These are phyloP conservation scores for Cercospora sp. DNA, from an alignment of 2,329 filamentous ascomycete species.

Conservation along the genomic window DNA sequence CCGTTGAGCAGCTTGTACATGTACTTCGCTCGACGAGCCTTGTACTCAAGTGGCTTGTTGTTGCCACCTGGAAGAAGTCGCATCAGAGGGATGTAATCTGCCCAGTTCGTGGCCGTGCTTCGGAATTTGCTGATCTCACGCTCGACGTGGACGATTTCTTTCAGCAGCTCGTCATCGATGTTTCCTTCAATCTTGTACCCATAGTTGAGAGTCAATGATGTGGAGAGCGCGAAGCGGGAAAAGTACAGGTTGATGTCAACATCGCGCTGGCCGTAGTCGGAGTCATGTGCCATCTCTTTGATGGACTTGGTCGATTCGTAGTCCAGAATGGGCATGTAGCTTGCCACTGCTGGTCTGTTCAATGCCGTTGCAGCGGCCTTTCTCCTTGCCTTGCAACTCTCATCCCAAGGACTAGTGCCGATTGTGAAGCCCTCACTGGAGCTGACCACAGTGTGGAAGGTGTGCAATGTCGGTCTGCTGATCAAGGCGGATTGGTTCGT, in stretches of 20 bases:
- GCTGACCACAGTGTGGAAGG: slow-evolving; percentile 78
- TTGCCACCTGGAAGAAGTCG: slow-evolving; percentile 65
- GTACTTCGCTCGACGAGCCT: slow-evolving; percentile 67
- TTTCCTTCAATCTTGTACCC: slow-evolving; percentile 73
- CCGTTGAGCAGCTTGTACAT: slow-evolving; percentile 60
- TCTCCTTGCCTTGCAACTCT: slow-evolving; percentile 72
- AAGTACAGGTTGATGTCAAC: slow-evolving; percentile 73
- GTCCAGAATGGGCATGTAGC: slow-evolving; percentile 81
- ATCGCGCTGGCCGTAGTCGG: slow-evolving; percentile 61
- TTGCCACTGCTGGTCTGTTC: slow-evolving; percentile 72
- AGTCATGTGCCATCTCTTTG: slow-evolving; percentile 68
- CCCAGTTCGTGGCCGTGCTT: slow-evolving; percentile 77
- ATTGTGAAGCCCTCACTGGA: slow-evolving; percentile 78
- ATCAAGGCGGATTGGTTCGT: slow-evolving; percentile 76
- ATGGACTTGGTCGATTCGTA: slow-evolving; percentile 72
- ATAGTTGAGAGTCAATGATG: slow-evolving; percentile 75
- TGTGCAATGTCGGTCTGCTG: slow-evolving; percentile 75
- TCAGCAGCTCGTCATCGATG: slow-evolving; percentile 65
- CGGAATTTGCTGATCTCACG: slow-evolving; percentile 73
- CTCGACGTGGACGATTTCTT: slow-evolving; percentile 75
- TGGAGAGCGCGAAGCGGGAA: slow-evolving; percentile 74
- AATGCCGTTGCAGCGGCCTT: slow-evolving; percentile 78
- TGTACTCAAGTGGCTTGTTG: slow-evolving; percentile 63
- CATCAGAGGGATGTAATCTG: slow-evolving; percentile 75
- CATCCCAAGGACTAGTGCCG: slow-evolving; percentile 81